Evolutionary conservation across 306 rosid species (phyloP), one percentile per base, ranked within the genome.

Genomic region (Amphicarpaea edgeworthii): DNA sequence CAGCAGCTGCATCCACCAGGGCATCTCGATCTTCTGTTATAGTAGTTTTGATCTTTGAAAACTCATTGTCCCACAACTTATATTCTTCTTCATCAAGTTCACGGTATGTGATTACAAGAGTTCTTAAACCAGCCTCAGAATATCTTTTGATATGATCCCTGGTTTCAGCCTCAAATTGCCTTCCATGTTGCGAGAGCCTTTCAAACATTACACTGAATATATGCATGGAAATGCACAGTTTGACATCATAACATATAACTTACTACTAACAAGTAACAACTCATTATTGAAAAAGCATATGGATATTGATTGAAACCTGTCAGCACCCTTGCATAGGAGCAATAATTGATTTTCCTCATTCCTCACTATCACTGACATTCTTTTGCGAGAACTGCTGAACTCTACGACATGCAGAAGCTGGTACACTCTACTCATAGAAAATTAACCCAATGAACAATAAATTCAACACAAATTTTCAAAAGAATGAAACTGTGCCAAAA

Each of bases 341-440:
- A 93, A 78, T 17, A 88, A 61, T 57, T 83, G 86, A 69, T 84
- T 80, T 75, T 93, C 93, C 34, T 57, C 83, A 76, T 79, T 83
- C 86, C 90, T 89, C 38, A 93, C 90, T 65, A 93, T 89, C 82
- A 93, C 98, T 14, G 98, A 93, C 98, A 93, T 93, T 84, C 98
- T 81, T 84, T 91, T 93, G 83, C 98, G 97, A 46, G 91, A 79
- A 78, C 97, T 93, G 75, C 89, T 91, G 86, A 93, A 93, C 86
- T 91, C 97, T 45, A 93, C 77, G 86, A 91, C 83, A 15, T 89
- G 90, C 79, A 91, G 90, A 81, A 88, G 92, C 86, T 83, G 73
- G 42, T 91, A 93, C 70, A 54, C 86, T 81, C 98, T 93, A 80
- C 67, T 69, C 61, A 77, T 12, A 42, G 64, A 86, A 70, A 82